These are phyloP conservation scores for Phytophthora cajani DNA, from an alignment of 352 stramenopile genomes.

Conservation along the genomic window DNA sequence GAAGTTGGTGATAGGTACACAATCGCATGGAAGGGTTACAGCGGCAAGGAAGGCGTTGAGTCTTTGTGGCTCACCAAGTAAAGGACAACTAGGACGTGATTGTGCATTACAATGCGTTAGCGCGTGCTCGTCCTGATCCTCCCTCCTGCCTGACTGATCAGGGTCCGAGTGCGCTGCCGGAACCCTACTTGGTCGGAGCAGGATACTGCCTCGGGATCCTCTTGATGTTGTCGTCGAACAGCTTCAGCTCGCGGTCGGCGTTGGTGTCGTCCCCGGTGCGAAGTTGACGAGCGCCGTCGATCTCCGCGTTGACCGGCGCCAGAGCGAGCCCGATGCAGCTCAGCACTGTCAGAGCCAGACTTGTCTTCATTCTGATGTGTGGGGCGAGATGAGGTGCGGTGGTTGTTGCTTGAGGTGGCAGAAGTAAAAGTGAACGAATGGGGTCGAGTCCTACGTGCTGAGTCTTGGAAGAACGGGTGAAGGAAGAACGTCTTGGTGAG, in stretches of 20 bases:
- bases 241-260: conserved; percentile 1
- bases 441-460: neutral
- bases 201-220: conserved; percentile 1
- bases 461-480: neutral
- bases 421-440: neutral
- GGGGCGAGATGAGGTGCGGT: neutral
- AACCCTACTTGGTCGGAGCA: neutral
- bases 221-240: conserved; percentile 5
- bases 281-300: conserved; percentile 5
- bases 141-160: neutral
- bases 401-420: neutral
- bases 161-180: neutral
- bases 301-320: neutral
- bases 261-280: conserved; percentile 4
- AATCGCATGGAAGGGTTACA: neutral
- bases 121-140: neutral
- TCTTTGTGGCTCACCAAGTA: neutral
- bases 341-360: conserved; percentile 6
- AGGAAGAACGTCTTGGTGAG: neutral
- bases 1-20: conserved; percentile 20
- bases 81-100: neutral
- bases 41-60: neutral
- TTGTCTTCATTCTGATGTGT: conserved; percentile 31
- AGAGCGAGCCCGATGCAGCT: conserved; percentile 16
- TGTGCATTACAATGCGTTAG: neutral